Evolutionary conservation across 75 land plant genomes (phyloP).

Genomic region (Sequoia sempervirens): DNA sequence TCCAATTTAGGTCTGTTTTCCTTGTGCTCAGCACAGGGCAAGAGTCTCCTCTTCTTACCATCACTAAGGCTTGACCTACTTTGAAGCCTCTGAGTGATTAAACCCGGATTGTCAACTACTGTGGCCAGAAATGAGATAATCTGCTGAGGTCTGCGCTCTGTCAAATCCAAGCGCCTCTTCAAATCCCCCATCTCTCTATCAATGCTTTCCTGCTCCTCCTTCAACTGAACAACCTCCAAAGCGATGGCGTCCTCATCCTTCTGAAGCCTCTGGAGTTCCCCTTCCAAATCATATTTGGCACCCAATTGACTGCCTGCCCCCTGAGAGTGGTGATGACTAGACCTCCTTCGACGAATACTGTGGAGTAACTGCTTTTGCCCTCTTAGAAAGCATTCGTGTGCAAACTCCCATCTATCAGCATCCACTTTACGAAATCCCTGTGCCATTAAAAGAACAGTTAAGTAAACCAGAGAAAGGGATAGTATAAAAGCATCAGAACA

Average conservation of each 20-base stretch:
- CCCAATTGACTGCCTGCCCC: neutral
- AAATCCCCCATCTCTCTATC: constrained; percentile 39
- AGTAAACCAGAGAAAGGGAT: neutral
- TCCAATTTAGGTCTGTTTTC: neutral
- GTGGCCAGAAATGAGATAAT: constrained; percentile 55
- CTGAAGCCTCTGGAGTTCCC: constrained; percentile 35
- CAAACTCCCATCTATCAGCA: constrained; percentile 77
- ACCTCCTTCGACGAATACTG: constrained; percentile 29
- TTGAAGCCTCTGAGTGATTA: constrained; percentile 19
- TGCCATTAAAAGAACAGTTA: neutral
- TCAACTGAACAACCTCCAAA: constrained; percentile 31
- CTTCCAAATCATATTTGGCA: constrained; percentile 16
- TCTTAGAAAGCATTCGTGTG: constrained; percentile 54
- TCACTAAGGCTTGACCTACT: neutral
- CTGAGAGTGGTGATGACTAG: neutral
- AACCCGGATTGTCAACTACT: constrained; percentile 42
- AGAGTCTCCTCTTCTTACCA: neutral
- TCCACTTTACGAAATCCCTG: constrained; percentile 73
- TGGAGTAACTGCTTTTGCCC: constrained; percentile 47
- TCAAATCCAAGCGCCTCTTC: constrained; percentile 39
- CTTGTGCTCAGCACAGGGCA: constrained; percentile 21
- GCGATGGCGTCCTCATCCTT: constrained; percentile 34
- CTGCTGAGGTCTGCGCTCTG: constrained; percentile 54
- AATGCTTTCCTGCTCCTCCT: constrained; percentile 32
- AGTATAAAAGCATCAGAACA: neutral